Conservation (phyloP, 345 rosid species). For the Salix udensis region DNA sequence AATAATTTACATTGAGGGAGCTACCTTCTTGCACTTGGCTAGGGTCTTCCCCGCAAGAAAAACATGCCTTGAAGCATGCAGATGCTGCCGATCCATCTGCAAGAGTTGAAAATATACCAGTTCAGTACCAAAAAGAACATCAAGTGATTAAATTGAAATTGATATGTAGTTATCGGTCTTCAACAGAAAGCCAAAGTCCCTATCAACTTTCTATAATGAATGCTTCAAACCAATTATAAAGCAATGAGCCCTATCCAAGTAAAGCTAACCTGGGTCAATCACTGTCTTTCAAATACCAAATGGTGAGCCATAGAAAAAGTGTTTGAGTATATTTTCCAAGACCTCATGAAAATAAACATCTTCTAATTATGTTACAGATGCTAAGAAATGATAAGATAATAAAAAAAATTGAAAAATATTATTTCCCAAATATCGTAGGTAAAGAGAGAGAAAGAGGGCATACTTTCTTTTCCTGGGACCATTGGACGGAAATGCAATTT, state of each 20-base stretch:
- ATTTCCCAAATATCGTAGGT: background rate
- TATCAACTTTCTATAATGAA: background rate
- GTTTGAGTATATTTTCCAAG: background rate
- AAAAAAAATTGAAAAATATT: background rate
- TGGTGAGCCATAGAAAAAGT: background rate
- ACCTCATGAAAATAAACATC: no score
- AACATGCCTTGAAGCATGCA: slow-evolving; percentile 61
- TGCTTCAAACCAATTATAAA: background rate
- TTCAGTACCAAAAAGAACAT: background rate
- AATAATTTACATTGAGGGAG: background rate
- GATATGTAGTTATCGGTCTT: background rate
- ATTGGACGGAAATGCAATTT: slow-evolving; percentile 82
- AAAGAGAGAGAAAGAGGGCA: slow-evolving; percentile 21
- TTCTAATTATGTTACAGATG: background rate
- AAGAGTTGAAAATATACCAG: background rate
- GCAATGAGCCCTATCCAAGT: background rate
- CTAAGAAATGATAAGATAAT: background rate
- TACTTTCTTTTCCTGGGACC: slow-evolving; percentile 55
- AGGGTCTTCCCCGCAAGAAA: slow-evolving; percentile 82
- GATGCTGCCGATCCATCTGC: slow-evolving; percentile 54
- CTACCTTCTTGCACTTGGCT: slow-evolving; percentile 73
- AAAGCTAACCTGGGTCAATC: background rate
- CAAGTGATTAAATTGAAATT: background rate
- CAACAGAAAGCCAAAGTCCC: background rate
- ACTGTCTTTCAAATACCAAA: background rate